Percentiles rank a stretch among this genome's conserved stretches.
These are phyloP conservation scores for Pisolithus marmoratus DNA, from an alignment of 768 basidiomycete species.

Conservation along the genomic window DNA sequence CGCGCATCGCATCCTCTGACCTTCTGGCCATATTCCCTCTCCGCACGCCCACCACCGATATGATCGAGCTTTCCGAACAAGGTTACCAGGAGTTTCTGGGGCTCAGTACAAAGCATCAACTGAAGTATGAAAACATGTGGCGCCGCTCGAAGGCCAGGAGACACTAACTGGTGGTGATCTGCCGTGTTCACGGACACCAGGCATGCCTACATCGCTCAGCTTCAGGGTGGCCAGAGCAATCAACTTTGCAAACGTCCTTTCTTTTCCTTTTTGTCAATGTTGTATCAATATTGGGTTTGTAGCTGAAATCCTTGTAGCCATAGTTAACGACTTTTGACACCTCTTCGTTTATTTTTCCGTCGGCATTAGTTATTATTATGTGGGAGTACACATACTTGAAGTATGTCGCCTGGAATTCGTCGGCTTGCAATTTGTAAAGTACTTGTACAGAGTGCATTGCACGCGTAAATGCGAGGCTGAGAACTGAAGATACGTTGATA, in stretches of 20 bases:
- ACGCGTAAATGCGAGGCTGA: too few relatives aligned
- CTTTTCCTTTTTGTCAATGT: too few relatives aligned
- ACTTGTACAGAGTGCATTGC: too few relatives aligned
- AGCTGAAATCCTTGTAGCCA: too few relatives aligned
- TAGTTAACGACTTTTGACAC: too few relatives aligned
- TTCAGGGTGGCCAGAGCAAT: not conserved
- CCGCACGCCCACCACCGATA: conserved; percentile 36
- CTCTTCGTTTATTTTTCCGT: too few relatives aligned
- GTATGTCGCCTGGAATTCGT: too few relatives aligned
- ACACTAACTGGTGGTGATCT: conserved; percentile 3
- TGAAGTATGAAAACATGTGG: conserved; percentile 58
- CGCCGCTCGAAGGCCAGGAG: conserved; percentile 36
- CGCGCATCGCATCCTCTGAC: conserved; percentile 56
- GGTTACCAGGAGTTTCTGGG: conserved; percentile 56
- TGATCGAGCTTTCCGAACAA: conserved; percentile 59
- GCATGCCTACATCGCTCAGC: not conserved
- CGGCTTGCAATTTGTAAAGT: too few relatives aligned
- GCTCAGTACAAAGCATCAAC: conserved; percentile 46
- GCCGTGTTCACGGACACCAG: not conserved
- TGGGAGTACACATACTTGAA: too few relatives aligned
- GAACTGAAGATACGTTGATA: too few relatives aligned
- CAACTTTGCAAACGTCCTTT: not conserved
- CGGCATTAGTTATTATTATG: too few relatives aligned
- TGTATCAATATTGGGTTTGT: too few relatives aligned
- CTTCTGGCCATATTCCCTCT: conserved; percentile 50